Base-by-base conservation (phyloP, 106 monocot species). In the Triglochin maritima region DNA sequence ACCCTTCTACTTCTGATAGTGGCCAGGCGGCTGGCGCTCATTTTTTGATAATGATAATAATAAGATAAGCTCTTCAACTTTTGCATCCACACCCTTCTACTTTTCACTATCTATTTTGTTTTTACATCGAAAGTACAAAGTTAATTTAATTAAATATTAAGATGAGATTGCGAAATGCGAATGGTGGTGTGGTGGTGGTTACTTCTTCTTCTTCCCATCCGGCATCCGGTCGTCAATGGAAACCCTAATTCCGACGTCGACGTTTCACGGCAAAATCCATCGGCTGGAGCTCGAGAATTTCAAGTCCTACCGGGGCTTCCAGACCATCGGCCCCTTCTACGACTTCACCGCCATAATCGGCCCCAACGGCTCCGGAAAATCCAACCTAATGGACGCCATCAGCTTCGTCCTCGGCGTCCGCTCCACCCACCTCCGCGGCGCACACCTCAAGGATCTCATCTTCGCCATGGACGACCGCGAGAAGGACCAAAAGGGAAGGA, bases 381-480 rank as follows among this genome's bases (percentile, higher is more conserved):
- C 98, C 42, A 98, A 98, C 70, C 98, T 98, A 57, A 98, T 98
- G 98, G 98, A 98, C 69, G 98, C 98, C 63, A 98, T 98, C 73
- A 98, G 98, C 80, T 98, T 98, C 68, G 98, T 98, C 29, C 98
- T 98, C 57, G 98, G 98, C 29, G 88, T 92, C 5, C 88, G 98
- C 3, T 98, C 98, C 4, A 81, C 47, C 13, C 98, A 98, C 54
- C 88, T 98, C 42, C 79, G 98, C 3, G 98, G 98, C 3, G 88
- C 86, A 7, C 98, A 98, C 86, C 85, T 98, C 56, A 86, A 75
- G 79, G 96, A 98, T 53, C 68, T 98, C 46, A 98, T 98, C 67
- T 92, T 92, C 53, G 85, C 88, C 16, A 74, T 82, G 29, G 91
- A 88, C 56, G 91, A 88, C 77, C 65, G 69, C 7, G 96, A 92